These are phyloP conservation scores for Thinopyrum obtusiflorum DNA, from an alignment of 202 grass and related monocot species.

Conservation along the genomic window DNA sequence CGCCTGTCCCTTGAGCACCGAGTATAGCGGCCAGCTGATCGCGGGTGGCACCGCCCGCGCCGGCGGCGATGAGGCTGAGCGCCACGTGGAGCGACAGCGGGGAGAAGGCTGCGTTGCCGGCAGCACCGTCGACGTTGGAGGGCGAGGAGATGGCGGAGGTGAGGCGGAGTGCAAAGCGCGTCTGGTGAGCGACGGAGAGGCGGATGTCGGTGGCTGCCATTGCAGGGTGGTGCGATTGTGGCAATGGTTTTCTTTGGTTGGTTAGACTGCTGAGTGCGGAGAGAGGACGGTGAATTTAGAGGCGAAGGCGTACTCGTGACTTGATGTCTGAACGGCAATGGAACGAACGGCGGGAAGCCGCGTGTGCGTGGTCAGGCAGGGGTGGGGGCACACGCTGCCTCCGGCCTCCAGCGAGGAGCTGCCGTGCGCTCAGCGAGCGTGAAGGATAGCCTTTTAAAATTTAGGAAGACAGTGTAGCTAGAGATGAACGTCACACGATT, in stretches of 20 bases:
- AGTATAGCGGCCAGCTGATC: conserved; percentile 50
- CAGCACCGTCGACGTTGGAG: background rate
- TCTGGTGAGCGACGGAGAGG: conserved; percentile 42
- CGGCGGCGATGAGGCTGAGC: conserved; percentile 73
- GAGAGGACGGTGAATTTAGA: background rate
- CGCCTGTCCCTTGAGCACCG: background rate
- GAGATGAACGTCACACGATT: background rate
- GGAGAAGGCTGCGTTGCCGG: conserved; percentile 61
- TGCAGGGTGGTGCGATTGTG: background rate
- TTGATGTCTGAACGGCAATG: background rate
- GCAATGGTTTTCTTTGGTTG: background rate
- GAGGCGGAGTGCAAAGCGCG: conserved; percentile 53
- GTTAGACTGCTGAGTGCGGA: background rate
- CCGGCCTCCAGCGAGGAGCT: background rate
- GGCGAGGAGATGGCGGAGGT: conserved; percentile 38
- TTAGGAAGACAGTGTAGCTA: background rate
- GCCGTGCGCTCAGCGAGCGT: background rate
- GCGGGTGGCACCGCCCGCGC: conserved; percentile 57
- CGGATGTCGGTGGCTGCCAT: conserved; percentile 49
- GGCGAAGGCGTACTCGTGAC: background rate
- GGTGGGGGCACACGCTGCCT: background rate
- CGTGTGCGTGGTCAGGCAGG: background rate
- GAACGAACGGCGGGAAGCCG: background rate
- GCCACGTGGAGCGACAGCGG: conserved; percentile 73
- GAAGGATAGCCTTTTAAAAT: background rate